phyloP scores from a whole-genome alignment of 768 basidiomycete species.

The Melanogaster broomeanus region DNA sequence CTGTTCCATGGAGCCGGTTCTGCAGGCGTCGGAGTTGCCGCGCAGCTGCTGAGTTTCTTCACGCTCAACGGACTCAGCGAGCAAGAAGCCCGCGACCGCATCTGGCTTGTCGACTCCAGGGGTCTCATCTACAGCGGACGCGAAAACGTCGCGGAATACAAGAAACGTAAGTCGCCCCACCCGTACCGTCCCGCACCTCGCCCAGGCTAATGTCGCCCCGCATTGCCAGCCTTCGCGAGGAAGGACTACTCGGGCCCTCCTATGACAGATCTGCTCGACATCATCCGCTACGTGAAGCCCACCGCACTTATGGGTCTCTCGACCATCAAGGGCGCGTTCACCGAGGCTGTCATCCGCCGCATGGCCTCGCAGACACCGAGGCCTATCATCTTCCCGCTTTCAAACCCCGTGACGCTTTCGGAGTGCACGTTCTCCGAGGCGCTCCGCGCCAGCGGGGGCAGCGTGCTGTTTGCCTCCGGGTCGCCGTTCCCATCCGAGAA shows the following conservation, averaged over 20 bases:
- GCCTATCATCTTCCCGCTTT: slow-evolving; percentile 92
- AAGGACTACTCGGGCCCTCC: slow-evolving; percentile 77
- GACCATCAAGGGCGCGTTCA: slow-evolving; percentile 86
- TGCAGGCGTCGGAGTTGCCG: slow-evolving; percentile 90
- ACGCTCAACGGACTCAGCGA: slow-evolving; percentile 73
- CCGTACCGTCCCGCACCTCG: neutral
- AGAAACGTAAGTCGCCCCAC: slow-evolving; percentile 61
- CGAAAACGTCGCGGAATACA: slow-evolving; percentile 75
- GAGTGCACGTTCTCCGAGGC: slow-evolving; percentile 83
- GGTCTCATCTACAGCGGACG: slow-evolving; percentile 81
- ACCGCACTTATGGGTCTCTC: slow-evolving; percentile 89
- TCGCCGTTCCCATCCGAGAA: slow-evolving; percentile 75
- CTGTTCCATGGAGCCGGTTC: slow-evolving; percentile 93
- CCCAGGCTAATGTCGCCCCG: neutral
- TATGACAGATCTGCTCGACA: slow-evolving; percentile 71
- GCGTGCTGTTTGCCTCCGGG: slow-evolving; percentile 84
- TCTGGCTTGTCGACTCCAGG: slow-evolving; percentile 86
- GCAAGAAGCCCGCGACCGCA: slow-evolving; percentile 73
- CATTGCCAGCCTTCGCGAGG: slow-evolving; percentile 73
- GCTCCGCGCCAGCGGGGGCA: slow-evolving; percentile 68
- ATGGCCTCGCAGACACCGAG: slow-evolving; percentile 81
- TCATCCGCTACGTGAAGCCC: slow-evolving; percentile 80
- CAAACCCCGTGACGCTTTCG: slow-evolving; percentile 82
- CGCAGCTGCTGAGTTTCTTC: slow-evolving; percentile 89
- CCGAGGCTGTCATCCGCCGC: slow-evolving; percentile 61